phyloP scores from a whole-genome alignment of 352 stramenopile genomes.

The Globisporangium yorkense region DNA sequence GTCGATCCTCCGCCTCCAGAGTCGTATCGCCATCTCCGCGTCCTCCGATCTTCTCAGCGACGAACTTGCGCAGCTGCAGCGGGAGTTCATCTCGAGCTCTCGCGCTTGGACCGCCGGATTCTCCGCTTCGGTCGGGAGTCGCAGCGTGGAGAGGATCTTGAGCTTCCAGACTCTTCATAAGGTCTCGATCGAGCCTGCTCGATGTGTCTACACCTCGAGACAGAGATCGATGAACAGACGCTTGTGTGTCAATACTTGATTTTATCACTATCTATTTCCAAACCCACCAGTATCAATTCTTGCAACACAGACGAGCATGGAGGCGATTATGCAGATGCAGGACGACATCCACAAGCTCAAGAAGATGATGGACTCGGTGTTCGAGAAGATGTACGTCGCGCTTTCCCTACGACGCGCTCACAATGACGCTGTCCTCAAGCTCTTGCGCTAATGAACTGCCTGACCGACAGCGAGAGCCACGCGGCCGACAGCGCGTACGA shows the following conservation, averaged over 20 bases:
- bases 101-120: background rate
- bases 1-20: background rate
- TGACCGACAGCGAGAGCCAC: constrained; percentile 42
- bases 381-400: constrained; percentile 74
- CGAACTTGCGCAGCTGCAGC: background rate
- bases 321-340: constrained; percentile 90
- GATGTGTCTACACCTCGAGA: no score
- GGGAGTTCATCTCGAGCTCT: background rate
- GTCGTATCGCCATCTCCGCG: background rate
- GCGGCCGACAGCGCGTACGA: constrained; percentile 54
- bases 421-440: background rate
- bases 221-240: no score
- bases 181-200: background rate
- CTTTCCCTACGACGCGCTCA: background rate
- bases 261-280: background rate
- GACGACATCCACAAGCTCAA: constrained; percentile 90
- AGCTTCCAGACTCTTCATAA: background rate
- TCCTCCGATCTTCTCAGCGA: background rate
- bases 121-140: background rate
- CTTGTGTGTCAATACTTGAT: background rate
- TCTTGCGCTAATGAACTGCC: background rate
- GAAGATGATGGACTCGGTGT: constrained; percentile 87
- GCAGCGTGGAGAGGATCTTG: background rate
- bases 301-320: constrained; percentile 32
- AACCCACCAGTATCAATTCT: background rate